Evolutionary conservation across 345 rosid genomes (phyloP).

Genomic region (Linum lewisii): DNA sequence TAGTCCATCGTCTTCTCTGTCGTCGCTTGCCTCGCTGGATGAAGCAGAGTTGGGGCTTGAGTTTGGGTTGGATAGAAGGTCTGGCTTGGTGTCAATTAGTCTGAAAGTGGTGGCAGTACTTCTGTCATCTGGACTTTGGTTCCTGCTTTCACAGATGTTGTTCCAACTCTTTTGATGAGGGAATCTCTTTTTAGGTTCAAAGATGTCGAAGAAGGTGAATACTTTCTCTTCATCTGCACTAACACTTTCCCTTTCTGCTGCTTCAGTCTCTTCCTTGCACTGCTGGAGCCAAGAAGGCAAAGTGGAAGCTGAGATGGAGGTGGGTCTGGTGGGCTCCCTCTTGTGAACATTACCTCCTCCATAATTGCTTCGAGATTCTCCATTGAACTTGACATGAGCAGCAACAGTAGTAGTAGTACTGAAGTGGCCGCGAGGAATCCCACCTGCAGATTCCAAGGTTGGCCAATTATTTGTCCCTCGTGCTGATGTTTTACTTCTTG

Average conservation of each 20-base stretch:
- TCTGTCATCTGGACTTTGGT: constrained; percentile 23
- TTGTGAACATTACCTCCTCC: constrained; percentile 11
- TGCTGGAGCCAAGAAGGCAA: constrained; percentile 86
- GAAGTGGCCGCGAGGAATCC: no score
- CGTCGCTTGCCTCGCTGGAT: constrained; percentile 48
- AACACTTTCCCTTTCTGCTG: neutral
- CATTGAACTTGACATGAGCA: no score
- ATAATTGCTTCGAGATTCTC: constrained; percentile 31
- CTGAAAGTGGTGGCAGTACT: constrained; percentile 9
- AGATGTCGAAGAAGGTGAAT: neutral
- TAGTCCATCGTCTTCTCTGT: constrained; percentile 19
- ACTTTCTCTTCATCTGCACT: constrained; percentile 29
- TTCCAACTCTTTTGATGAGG: no score
- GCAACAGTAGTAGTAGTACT: no score
- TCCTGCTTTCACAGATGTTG: no score
- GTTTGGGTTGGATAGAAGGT: constrained; percentile 55
- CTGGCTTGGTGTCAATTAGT: constrained; percentile 24
- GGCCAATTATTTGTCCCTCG: no score
- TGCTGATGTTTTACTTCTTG: neutral
- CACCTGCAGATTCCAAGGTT: no score
- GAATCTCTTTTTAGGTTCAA: constrained; percentile 35
- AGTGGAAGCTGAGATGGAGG: constrained; percentile 21
- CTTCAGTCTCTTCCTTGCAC: constrained; percentile 41
- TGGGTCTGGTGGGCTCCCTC: constrained; percentile 12
- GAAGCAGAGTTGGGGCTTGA: constrained; percentile 76